phyloP scores from a whole-genome alignment of 345 rosid genomes.

The Gossypium thurberi region DNA sequence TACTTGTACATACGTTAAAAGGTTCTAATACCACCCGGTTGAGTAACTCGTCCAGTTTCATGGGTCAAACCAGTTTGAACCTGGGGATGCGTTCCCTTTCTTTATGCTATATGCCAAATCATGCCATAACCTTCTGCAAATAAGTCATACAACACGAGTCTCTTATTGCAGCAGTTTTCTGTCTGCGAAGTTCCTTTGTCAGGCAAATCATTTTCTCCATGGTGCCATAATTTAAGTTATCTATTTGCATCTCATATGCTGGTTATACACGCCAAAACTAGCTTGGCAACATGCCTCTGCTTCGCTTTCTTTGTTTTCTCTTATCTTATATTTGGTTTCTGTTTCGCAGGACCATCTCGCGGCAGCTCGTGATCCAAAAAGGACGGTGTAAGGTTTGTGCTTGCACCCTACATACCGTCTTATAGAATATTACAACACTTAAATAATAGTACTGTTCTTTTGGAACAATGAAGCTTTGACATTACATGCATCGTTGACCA shows the following conservation, averaged over 20 bases:
- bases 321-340: constrained; percentile 8
- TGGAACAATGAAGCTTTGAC: constrained; percentile 15
- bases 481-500: neutral
- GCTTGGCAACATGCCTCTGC: neutral
- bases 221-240: neutral
- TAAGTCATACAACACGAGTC: neutral
- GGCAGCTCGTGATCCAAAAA: constrained; percentile 72
- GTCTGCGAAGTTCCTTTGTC: neutral
- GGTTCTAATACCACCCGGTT: neutral
- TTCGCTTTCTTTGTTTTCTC: neutral
- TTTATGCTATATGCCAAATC: neutral
- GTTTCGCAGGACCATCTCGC: constrained; percentile 72
- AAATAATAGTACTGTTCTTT: constrained; percentile 14
- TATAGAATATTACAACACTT: constrained; percentile 3
- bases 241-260: neutral
- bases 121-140: neutral
- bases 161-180: neutral
- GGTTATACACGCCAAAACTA: neutral
- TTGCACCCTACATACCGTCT: neutral
- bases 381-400: constrained; percentile 30
- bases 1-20: neutral
- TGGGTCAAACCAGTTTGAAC: neutral
- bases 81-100: neutral
- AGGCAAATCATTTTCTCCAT: neutral
- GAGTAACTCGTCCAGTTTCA: neutral